Evolutionary conservation across 805 yeast species (phyloP).

Genomic region (Suhomyces xylopsoci): DNA sequence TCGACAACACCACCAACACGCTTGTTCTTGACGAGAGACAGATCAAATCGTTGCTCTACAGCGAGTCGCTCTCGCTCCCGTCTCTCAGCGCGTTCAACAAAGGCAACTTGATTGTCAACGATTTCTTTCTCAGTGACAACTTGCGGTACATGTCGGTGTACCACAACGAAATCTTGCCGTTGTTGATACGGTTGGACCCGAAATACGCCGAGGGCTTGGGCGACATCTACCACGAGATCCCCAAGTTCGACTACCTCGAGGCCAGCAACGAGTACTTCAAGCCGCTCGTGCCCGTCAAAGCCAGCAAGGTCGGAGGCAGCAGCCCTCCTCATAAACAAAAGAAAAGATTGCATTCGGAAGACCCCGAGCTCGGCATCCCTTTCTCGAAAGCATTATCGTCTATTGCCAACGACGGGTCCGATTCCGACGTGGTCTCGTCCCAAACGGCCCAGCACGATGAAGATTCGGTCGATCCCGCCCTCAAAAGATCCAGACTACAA

Average conservation of each 20-base stretch:
- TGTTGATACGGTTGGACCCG: slow-evolving; percentile 25
- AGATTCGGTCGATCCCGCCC: slow-evolving; percentile 28
- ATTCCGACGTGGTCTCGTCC: slow-evolving; percentile 4
- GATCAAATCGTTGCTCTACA: slow-evolving; percentile 30
- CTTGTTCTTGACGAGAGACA: slow-evolving; percentile 30
- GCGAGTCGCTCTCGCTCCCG: slow-evolving; percentile 30
- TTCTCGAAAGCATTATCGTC: slow-evolving; percentile 8
- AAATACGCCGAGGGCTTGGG: slow-evolving; percentile 29
- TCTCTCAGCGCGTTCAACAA: slow-evolving; percentile 26
- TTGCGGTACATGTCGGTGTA: slow-evolving; percentile 34
- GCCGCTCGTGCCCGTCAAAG: slow-evolving; percentile 23
- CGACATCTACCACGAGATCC: slow-evolving; percentile 28
- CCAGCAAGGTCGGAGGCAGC: slow-evolving; percentile 7
- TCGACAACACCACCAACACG: slow-evolving; percentile 21
- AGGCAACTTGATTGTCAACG: slow-evolving; percentile 34
- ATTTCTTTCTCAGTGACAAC: slow-evolving; percentile 34
- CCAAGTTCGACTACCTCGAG: slow-evolving; percentile 32
- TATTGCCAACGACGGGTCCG: slow-evolving; percentile 7
- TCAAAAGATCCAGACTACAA: slow-evolving; percentile 20
- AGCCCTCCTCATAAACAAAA: slow-evolving; percentile 5
- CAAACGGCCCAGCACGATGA: slow-evolving; percentile 14
- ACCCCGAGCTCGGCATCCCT: slow-evolving; percentile 3
- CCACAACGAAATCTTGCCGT: slow-evolving; percentile 35
- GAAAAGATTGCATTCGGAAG: slow-evolving; percentile 6
- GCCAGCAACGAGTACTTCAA: slow-evolving; percentile 23